A percentile compares a stretch with the other conserved stretches of the same genome.
phyloP scores from a whole-genome alignment of 345 rosid species.

The Corchorus olitorius region DNA sequence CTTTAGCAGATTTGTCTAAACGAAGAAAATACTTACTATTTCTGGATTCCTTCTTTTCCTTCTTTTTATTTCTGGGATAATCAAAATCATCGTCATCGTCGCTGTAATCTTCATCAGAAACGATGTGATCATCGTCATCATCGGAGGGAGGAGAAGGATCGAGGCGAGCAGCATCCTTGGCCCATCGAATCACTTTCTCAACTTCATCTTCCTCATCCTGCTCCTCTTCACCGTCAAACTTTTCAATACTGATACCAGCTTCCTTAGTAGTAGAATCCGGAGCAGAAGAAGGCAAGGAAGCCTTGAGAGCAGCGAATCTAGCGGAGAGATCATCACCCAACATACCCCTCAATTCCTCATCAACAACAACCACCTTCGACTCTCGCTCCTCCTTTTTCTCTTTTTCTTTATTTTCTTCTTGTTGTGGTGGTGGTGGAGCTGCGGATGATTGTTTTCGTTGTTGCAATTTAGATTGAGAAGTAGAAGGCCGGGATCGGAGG shows the following conservation, averaged over 20 bases:
- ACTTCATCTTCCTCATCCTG: conserved; percentile 66
- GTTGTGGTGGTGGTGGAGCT: background rate
- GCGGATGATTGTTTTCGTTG: conserved; percentile 14
- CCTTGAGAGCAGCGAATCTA: conserved; percentile 73
- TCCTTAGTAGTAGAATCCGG: background rate
- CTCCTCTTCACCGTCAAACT: background rate
- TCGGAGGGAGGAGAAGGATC: conserved; percentile 79
- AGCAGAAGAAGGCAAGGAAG: conserved; percentile 31
- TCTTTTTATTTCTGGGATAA: conserved; percentile 16
- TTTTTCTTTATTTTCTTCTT: conserved; percentile 11
- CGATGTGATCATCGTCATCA: conserved; percentile 37
- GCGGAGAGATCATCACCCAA: conserved; percentile 59
- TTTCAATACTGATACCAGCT: conserved; percentile 7
- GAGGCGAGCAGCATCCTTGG: conserved; percentile 80
- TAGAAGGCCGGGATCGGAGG: conserved; percentile 58
- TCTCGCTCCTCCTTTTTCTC: background rate
- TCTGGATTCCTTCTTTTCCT: conserved; percentile 15
- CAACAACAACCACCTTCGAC: conserved; percentile 8
- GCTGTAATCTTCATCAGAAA: conserved; percentile 22
- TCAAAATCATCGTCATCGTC: conserved; percentile 27
- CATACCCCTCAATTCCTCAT: conserved; percentile 29
- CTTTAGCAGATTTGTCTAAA: background rate
- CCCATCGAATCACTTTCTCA: conserved; percentile 82
- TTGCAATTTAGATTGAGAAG: conserved; percentile 11
- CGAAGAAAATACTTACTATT: conserved; percentile 12